These are phyloP conservation scores for Talaromyces liani DNA, from an alignment of 495 filamentous ascomycete genomes.

Conservation along the genomic window DNA sequence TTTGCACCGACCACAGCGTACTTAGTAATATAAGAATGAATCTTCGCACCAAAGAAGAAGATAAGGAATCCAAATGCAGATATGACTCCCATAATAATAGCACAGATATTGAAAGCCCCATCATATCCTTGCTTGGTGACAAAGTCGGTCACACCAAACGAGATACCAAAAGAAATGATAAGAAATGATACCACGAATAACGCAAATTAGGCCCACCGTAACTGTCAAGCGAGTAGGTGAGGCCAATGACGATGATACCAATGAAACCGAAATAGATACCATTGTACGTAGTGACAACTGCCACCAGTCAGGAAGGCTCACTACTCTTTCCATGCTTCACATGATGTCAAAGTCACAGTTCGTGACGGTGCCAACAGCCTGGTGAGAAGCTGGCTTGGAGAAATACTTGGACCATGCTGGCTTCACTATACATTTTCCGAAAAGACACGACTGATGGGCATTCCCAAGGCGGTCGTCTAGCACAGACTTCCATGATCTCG, in stretches of 20 bases:
- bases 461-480: conserved; percentile 30
- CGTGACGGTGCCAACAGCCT: too few relatives aligned
- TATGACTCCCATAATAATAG: not conserved
- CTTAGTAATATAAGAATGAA: not conserved
- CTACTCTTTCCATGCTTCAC: too few relatives aligned
- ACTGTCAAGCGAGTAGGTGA: not conserved
- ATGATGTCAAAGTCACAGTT: too few relatives aligned
- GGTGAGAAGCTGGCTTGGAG: too few relatives aligned
- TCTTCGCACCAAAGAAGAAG: not conserved
- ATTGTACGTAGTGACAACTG: not conserved
- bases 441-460: conserved; percentile 20
- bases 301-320: too few relatives aligned
- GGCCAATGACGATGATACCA: not conserved
- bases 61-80: not conserved
- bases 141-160: not conserved
- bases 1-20: not conserved
- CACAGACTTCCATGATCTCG: conserved; percentile 28
- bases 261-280: not conserved
- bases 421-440: conserved; percentile 26
- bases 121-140: not conserved
- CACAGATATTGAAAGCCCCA: not conserved
- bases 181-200: not conserved
- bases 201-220: not conserved
- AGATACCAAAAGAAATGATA: not conserved
- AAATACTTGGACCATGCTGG: not conserved